Evolutionary conservation across 306 rosid species (phyloP).

Genomic region (Hylodesmum podocarpum): DNA sequence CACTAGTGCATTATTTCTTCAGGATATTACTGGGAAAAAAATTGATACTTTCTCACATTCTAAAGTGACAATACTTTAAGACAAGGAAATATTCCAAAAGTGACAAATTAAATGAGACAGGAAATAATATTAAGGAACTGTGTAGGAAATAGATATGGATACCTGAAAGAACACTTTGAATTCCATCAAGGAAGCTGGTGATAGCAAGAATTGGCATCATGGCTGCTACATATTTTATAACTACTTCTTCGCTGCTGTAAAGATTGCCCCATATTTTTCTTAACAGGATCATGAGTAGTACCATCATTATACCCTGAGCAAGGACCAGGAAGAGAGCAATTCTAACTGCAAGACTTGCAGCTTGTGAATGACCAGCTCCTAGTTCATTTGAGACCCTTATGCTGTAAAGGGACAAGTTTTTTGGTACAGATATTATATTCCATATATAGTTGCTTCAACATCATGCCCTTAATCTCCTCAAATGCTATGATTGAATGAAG

Average conservation of each 20-base stretch:
- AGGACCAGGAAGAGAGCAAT: slow-evolving; percentile 9
- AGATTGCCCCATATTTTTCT: slow-evolving; percentile 61
- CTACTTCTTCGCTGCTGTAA: slow-evolving; percentile 52
- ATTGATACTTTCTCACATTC: too few relatives aligned
- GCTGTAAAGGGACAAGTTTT: slow-evolving; percentile 34
- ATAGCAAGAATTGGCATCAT: slow-evolving; percentile 42
- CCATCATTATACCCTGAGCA: slow-evolving; percentile 32
- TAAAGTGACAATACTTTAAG: too few relatives aligned
- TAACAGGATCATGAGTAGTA: slow-evolving; percentile 38
- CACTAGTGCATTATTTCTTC: neutral
- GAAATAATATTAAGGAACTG: neutral
- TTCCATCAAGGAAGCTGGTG: slow-evolving; percentile 30
- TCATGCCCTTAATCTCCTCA: neutral
- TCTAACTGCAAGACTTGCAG: slow-evolving; percentile 22
- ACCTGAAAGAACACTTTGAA: slow-evolving; percentile 36
- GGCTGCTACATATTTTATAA: slow-evolving; percentile 29
- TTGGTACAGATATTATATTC: neutral
- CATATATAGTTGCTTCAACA: neutral
- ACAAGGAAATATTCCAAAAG: neutral
- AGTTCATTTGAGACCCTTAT: slow-evolving; percentile 38
- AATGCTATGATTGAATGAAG: neutral
- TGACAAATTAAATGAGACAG: neutral
- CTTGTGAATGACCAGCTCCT: slow-evolving; percentile 27
- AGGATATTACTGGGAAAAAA: neutral
- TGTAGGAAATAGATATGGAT: neutral